phyloP scores from a whole-genome alignment of 345 rosid species.

The Theobroma cacao region DNA sequence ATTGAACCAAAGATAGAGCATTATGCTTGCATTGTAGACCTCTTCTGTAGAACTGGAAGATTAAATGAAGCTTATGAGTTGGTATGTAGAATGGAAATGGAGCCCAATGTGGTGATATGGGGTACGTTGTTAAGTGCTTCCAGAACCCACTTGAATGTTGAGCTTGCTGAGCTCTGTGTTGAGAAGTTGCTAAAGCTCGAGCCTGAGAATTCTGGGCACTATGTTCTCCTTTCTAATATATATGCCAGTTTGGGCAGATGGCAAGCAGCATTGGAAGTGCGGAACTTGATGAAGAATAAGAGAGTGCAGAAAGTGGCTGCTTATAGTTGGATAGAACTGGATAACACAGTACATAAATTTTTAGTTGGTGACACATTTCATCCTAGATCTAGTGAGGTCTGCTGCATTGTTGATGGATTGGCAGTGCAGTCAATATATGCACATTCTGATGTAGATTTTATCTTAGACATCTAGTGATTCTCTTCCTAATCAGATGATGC shows the following conservation, averaged over 20 bases:
- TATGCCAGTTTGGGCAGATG: background rate
- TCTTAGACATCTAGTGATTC: background rate
- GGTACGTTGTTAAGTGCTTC: background rate
- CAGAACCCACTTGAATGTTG: background rate
- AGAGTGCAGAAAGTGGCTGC: conserved; percentile 2
- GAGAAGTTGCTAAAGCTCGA: background rate
- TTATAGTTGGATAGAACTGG: background rate
- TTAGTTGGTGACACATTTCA: background rate
- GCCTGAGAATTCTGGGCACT: background rate
- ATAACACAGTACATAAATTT: background rate
- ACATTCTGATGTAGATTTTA: background rate
- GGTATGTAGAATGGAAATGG: background rate
- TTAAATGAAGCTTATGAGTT: background rate
- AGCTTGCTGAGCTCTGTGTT: background rate
- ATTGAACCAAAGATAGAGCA: background rate
- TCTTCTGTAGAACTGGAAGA: conserved; percentile 2
- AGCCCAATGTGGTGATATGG: conserved; percentile 1
- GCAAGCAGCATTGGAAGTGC: background rate
- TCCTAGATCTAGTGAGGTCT: background rate
- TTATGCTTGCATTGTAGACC: background rate
- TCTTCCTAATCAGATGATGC: background rate
- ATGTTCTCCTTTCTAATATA: background rate
- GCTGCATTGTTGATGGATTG: background rate
- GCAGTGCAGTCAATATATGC: background rate
- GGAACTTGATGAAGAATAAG: background rate